Evolutionary conservation across 2,329 filamentous ascomycete species (phyloP).

Genomic region (Aspergillus calidoustus): DNA sequence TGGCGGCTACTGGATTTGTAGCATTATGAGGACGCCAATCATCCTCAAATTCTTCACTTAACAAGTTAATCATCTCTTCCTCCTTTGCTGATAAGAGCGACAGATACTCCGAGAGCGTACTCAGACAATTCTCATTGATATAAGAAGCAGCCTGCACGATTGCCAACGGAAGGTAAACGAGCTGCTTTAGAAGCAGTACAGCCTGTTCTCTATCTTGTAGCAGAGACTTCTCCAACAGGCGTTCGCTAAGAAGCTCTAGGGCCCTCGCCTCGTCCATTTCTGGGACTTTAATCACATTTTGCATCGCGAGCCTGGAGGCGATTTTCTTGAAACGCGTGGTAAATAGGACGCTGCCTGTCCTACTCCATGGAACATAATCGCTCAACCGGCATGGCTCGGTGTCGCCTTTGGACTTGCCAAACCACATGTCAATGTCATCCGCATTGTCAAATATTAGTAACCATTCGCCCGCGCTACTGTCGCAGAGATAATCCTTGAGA

Average conservation of each 20-base stretch:
- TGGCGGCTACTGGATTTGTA: conserved; percentile 13
- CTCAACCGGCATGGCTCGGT: neutral
- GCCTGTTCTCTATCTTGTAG: conserved; percentile 12
- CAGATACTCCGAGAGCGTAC: neutral
- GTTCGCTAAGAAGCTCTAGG: neutral
- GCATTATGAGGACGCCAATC: conserved; percentile 5
- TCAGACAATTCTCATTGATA: conserved; percentile 17
- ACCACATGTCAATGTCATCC: conserved; percentile 28
- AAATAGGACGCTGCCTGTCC: conserved; percentile 31
- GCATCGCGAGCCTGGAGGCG: no score
- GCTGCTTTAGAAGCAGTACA: conserved; percentile 21
- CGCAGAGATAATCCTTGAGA: neutral
- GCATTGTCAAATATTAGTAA: conserved; percentile 32
- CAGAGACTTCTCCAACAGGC: neutral
- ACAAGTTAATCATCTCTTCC: neutral
- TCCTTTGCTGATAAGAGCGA: conserved; percentile 15
- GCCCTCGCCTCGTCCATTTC: neutral
- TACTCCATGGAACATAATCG: conserved; percentile 23
- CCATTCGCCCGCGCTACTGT: conserved; percentile 14
- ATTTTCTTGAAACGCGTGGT: conserved; percentile 21
- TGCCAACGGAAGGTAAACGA: conserved; percentile 33
- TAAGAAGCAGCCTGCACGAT: conserved; percentile 33
- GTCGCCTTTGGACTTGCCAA: no score
- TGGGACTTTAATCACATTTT: no score
- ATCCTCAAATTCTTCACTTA: conserved; percentile 17